A percentile compares a stretch with the other conserved stretches of the same genome.
These are phyloP conservation scores for Fusarium austroafricanum DNA, from an alignment of 2,329 filamentous ascomycete genomes.

Conservation along the genomic window DNA sequence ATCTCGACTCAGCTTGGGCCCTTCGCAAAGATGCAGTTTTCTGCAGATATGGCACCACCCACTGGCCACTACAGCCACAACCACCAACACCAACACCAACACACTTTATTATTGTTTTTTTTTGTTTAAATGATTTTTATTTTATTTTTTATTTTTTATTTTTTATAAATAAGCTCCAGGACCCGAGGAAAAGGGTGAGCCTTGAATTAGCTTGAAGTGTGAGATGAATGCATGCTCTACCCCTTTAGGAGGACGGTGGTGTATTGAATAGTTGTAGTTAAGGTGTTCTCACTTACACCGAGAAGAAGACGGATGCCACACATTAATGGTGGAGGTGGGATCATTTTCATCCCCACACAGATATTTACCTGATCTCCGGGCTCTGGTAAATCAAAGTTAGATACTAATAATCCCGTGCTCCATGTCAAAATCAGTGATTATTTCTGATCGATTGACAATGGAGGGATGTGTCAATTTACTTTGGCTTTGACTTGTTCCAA, in stretches of 20 bases:
- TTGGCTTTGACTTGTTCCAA: slow-evolving; percentile 6
- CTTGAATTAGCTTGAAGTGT: neutral
- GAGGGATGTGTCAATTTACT: slow-evolving; percentile 38
- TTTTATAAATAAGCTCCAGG: slow-evolving; percentile 8
- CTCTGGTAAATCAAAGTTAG: neutral
- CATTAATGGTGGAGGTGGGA: slow-evolving; percentile 11
- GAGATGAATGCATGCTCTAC: slow-evolving; percentile 20
- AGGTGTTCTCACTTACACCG: slow-evolving; percentile 12
- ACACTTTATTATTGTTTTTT: no score
- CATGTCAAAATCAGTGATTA: slow-evolving; percentile 13
- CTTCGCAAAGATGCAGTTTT: slow-evolving; percentile 27
- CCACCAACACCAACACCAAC: no score
- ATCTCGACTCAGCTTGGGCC: slow-evolving; percentile 34
- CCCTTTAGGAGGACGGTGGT: slow-evolving; percentile 3
- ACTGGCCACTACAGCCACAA: neutral
- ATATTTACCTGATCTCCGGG: slow-evolving; percentile 11
- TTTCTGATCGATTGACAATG: slow-evolving; percentile 27
- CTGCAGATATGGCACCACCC: slow-evolving; percentile 43
- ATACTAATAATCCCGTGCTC: slow-evolving; percentile 5
- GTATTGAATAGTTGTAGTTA: slow-evolving; percentile 1
- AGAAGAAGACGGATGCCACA: neutral
- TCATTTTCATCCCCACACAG: neutral
- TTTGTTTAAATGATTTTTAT: no score
- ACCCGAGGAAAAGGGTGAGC: slow-evolving; percentile 11
- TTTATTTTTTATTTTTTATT: no score